Evolutionary conservation across 805 yeast genomes (phyloP).

Genomic region (Candida sphagnicola): DNA sequence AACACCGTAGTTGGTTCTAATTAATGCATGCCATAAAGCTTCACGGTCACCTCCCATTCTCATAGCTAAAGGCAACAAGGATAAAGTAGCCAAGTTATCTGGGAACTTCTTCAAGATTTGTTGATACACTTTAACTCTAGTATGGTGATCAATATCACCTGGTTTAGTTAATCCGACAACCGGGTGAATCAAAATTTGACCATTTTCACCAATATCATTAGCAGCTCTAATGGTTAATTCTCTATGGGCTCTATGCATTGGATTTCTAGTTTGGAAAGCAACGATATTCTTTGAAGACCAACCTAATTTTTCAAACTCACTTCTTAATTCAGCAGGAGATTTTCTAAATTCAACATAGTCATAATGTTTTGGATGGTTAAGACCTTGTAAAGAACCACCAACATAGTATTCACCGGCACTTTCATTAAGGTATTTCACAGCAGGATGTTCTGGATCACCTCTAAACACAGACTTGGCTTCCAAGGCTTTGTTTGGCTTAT

Average conservation of each 20-base stretch:
- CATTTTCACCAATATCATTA: conserved; percentile 79
- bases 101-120: conserved; percentile 92
- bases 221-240: conserved; percentile 96
- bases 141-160: conserved; percentile 96
- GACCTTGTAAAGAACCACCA: conserved; percentile 86
- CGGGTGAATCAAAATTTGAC: conserved; percentile 81
- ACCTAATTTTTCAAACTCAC: conserved; percentile 73
- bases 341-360: conserved; percentile 85
- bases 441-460: conserved; percentile 98
- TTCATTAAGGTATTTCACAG: conserved; percentile 67
- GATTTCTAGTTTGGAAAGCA: conserved; percentile 97
- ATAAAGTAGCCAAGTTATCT: conserved; percentile 85
- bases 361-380: conserved; percentile 80
- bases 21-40: conserved; percentile 97
- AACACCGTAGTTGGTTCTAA: conserved; percentile 94
- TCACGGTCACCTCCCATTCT: conserved; percentile 99
- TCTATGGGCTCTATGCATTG: conserved; percentile 98
- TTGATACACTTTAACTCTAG: conserved; percentile 92
- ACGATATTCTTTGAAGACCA: conserved; percentile 78
- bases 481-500: conserved; percentile 69
- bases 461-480: conserved; percentile 89
- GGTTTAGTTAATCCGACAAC: conserved; percentile 97
- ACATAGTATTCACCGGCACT: conserved; percentile 79
- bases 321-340: conserved; percentile 86
- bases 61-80: conserved; percentile 92